A percentile compares a stretch with the other conserved stretches of the same genome.
Conservation (phyloP, 2,329 filamentous ascomycete species). For the Fusarium humuli region DNA sequence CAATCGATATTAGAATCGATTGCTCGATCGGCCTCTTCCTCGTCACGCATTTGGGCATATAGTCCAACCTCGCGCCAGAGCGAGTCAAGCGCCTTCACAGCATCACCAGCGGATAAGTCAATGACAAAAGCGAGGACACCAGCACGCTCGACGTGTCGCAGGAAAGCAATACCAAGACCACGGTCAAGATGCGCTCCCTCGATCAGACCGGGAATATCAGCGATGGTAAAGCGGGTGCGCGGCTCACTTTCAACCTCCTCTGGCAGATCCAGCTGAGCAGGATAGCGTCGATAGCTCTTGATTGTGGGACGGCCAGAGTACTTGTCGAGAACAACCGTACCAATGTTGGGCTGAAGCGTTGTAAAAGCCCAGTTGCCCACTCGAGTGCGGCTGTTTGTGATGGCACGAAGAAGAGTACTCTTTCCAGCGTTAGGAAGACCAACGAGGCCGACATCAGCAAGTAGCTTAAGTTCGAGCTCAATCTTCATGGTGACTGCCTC, state of each 20-base stretch:
- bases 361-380: slow-evolving; percentile 98
- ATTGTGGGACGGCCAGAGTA: slow-evolving; percentile 78
- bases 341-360: slow-evolving; percentile 93
- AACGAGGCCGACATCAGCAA: slow-evolving; percentile 94
- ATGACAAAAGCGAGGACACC: slow-evolving; percentile 94
- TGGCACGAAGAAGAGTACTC: slow-evolving; percentile 86
- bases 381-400: slow-evolving; percentile 89
- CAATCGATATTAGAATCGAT: slow-evolving; percentile 68
- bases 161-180: slow-evolving; percentile 89
- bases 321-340: slow-evolving; percentile 92
- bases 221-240: slow-evolving; percentile 88
- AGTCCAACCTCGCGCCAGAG: slow-evolving; percentile 92
- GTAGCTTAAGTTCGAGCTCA: slow-evolving; percentile 91
- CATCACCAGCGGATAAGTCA: slow-evolving; percentile 83
- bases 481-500: slow-evolving; percentile 81
- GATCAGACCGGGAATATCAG: slow-evolving; percentile 94
- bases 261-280: slow-evolving; percentile 53
- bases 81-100: slow-evolving; percentile 79
- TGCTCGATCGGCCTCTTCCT: slow-evolving; percentile 75
- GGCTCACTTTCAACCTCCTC: slow-evolving; percentile 62
- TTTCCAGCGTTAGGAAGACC: slow-evolving; percentile 97
- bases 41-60: slow-evolving; percentile 83
- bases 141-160: slow-evolving; percentile 94
- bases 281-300: slow-evolving; percentile 51
- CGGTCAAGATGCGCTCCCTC: slow-evolving; percentile 92